Percentiles rank a stretch among this genome's conserved stretches.
phyloP scores from a whole-genome alignment of 2,329 filamentous ascomycete species.

The Colletotrichum gigasporum region DNA sequence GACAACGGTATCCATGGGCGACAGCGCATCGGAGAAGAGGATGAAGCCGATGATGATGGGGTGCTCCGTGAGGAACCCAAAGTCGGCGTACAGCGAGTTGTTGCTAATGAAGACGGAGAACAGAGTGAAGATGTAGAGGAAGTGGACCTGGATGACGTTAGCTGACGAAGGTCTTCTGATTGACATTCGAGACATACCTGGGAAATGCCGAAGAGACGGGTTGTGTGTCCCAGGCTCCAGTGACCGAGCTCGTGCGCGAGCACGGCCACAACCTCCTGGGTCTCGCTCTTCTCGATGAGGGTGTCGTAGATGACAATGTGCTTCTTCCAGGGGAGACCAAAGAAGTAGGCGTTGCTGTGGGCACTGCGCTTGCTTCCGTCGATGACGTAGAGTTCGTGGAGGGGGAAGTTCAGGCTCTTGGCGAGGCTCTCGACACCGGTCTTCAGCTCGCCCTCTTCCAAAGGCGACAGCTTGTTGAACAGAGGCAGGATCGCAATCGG shows the following conservation, averaged over 20 bases:
- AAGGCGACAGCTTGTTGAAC: conserved; percentile 97
- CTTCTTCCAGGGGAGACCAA: conserved; percentile 98
- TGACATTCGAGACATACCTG: conserved; percentile 63
- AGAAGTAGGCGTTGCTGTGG: conserved; percentile 95
- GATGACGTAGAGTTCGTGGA: conserved; percentile 93
- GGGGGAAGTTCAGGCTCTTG: conserved; percentile 85
- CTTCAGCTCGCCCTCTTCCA: conserved; percentile 89
- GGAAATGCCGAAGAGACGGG: conserved; percentile 86
- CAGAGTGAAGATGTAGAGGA: conserved; percentile 95
- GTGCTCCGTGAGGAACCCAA: conserved; percentile 84
- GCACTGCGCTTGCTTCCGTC: conserved; percentile 88
- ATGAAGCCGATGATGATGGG: conserved; percentile 98
- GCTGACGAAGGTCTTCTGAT: background rate
- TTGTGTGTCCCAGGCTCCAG: conserved; percentile 96
- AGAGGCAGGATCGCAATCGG: conserved; percentile 92
- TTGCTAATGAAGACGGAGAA: conserved; percentile 99
- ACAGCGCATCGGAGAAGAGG: conserved; percentile 95
- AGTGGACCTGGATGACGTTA: conserved; percentile 71
- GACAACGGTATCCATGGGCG: conserved; percentile 92
- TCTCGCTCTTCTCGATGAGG: conserved; percentile 92
- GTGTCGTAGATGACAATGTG: conserved; percentile 99
- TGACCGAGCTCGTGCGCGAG: conserved; percentile 96
- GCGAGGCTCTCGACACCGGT: conserved; percentile 86
- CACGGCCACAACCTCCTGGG: conserved; percentile 92
- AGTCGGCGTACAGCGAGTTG: conserved; percentile 86